A percentile compares a stretch with the other conserved stretches of the same genome.
These are phyloP conservation scores for Lentinula edodes DNA, from an alignment of 768 basidiomycete species.

Conservation along the genomic window DNA sequence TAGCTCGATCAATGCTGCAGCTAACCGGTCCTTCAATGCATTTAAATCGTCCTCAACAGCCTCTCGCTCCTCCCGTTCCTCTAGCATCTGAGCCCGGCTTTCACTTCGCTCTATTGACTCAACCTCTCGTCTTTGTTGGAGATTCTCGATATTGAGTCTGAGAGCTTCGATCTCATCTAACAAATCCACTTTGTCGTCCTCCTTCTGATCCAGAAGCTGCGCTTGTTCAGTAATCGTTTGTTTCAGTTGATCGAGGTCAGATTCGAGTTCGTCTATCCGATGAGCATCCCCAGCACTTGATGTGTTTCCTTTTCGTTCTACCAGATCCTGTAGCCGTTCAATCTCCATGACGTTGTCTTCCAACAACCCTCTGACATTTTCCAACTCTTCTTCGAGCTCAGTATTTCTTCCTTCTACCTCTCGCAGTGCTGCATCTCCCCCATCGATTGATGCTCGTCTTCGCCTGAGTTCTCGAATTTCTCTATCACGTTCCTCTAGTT, in stretches of 20 bases:
- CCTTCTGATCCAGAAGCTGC: constrained; percentile 46
- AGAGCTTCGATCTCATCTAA: constrained; percentile 60
- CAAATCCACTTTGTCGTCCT: constrained; percentile 72
- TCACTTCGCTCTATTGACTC: constrained; percentile 66
- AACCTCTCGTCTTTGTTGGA: constrained; percentile 55
- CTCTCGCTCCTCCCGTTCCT: constrained; percentile 70
- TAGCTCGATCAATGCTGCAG: constrained; percentile 75
- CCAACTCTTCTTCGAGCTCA: constrained; percentile 70
- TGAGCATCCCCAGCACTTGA: constrained; percentile 32
- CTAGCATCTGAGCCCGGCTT: constrained; percentile 64
- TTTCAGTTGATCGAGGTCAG: constrained; percentile 58
- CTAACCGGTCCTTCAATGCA: constrained; percentile 67
- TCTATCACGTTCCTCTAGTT: constrained; percentile 65
- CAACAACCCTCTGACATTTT: constrained; percentile 60
- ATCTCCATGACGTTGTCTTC: constrained; percentile 86
- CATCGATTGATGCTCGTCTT: constrained; percentile 31
- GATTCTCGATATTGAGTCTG: constrained; percentile 59
- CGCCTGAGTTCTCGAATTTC: constrained; percentile 65
- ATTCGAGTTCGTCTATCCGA: constrained; percentile 53
- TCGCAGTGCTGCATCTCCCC: constrained; percentile 46
- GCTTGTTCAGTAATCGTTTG: constrained; percentile 52
- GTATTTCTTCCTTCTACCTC: constrained; percentile 57
- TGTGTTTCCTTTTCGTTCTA: constrained; percentile 49
- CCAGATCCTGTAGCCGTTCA: constrained; percentile 62
- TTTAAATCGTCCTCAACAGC: constrained; percentile 78